Percentiles rank a stretch among this genome's conserved stretches.
Conservation (phyloP, 257 asterid species). For the Echites panduratus region DNA sequence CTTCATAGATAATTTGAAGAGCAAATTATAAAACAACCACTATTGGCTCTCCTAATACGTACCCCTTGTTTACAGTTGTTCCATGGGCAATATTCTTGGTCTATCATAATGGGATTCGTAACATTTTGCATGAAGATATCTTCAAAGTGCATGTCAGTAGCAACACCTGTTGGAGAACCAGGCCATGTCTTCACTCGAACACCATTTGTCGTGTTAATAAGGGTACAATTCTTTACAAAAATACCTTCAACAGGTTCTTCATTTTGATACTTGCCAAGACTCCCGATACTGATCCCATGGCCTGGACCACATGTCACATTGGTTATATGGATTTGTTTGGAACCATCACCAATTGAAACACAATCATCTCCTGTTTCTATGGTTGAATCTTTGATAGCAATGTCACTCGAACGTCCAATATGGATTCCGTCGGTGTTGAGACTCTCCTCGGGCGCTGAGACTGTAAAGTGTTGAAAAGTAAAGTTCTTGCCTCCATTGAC, state of each 20-base stretch:
- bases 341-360: conserved; percentile 2
- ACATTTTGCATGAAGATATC: conserved; percentile 8
- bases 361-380: conserved; percentile 12
- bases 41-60: not conserved
- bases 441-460: not conserved
- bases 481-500: not conserved
- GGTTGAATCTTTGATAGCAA: not conserved
- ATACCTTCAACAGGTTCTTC: conserved; percentile 7
- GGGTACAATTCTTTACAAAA: conserved; percentile 7
- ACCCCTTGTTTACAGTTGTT: not conserved
- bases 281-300: conserved; percentile 15
- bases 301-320: conserved; percentile 1
- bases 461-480: not conserved
- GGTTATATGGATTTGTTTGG: not conserved
- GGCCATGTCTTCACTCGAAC: conserved; percentile 15
- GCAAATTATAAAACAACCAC: too few species aligned
- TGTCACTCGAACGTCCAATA: not conserved
- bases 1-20: too few species aligned
- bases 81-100: conserved; percentile 13
- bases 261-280: conserved; percentile 5
- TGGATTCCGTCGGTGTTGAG: conserved; percentile 12
- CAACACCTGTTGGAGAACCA: not conserved
- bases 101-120: conserved; percentile 3
- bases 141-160: not conserved
- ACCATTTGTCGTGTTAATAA: conserved; percentile 8